These are phyloP conservation scores for Balakata baccata DNA, from an alignment of 345 rosid genomes.

Conservation along the genomic window DNA sequence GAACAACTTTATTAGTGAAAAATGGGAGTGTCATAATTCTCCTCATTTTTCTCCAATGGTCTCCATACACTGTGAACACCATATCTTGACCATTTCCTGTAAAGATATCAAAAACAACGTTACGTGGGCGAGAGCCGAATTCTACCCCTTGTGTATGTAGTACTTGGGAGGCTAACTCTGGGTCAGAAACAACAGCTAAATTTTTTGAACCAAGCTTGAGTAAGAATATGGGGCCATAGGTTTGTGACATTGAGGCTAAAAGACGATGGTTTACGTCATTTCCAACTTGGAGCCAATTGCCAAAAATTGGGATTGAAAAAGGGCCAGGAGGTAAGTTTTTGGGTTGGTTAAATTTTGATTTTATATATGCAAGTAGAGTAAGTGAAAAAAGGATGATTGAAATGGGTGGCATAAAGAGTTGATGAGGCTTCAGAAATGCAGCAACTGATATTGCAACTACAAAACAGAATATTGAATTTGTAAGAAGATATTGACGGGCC, in stretches of 20 bases:
- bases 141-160: conserved; percentile 60
- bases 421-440: background rate
- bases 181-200: conserved; percentile 47
- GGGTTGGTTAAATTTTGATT: background rate
- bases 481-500: background rate
- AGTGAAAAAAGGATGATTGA: background rate
- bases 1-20: conserved; percentile 63
- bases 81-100: conserved; percentile 65
- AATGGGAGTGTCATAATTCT: conserved; percentile 65
- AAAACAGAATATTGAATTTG: background rate
- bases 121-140: conserved; percentile 60
- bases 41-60: conserved; percentile 66
- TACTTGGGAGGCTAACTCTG: conserved; percentile 51
- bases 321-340: conserved; percentile 44
- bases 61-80: conserved; percentile 66
- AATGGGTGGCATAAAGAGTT: background rate
- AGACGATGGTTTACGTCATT: conserved; percentile 58
- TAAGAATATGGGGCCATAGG: conserved; percentile 44
- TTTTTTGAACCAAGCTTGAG: conserved; percentile 50
- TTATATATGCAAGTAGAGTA: background rate
- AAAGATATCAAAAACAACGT: conserved; percentile 60
- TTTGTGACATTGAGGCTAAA: conserved; percentile 45
- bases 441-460: too few species aligned
- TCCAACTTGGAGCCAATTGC: conserved; percentile 67
- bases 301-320: conserved; percentile 46